Evolutionary conservation across 352 stramenopile genomes (phyloP), one percentile per base, ranked within the genome.

Genomic region (Phytophthora litchii): DNA sequence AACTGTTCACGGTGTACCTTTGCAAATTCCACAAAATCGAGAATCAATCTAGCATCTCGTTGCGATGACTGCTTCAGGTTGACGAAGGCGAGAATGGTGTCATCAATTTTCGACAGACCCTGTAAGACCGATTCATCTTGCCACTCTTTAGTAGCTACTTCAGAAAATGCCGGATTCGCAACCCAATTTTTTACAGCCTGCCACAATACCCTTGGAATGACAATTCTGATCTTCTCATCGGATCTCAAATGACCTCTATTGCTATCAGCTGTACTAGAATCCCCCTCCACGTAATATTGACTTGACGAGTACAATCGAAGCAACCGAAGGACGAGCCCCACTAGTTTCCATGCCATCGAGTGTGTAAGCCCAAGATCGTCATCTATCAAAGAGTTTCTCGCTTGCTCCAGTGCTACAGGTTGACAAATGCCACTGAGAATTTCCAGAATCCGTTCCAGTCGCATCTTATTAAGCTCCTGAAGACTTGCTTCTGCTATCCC

Each of bases 241-340:
- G 37, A 16, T 17, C 12, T 46, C 8, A 9, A 8, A 31, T 12
- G 21, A 19, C 2, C 4, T 46, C 19, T 42, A 25, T 16, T 13
- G 3, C 20, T 41, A 13, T 37, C n/a, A 23, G 20, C 5, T 50
- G 54, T 13, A 4, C 19, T 38, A 8, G 27, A 31, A 29, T 16
- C 11, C 23, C 3, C 29, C 19, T 56, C 62, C 12, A 80, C 60
- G 6, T 34, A 29, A 55, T 78, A 84, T 13, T 45, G 49, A 17
- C 60, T 63, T 14, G 77, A 40, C 12, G 74, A 56, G 41, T 76
- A 71, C 29, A 84, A 40, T 13, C 54, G 57, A 1, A 86, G 45
- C 31, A 84, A 34, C 3, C 35, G 60, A 42, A 84, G 32, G 9
- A 78, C 54, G n/a, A 86, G 64, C 27, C 83, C 74, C 19, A 84